phyloP scores from a whole-genome alignment of 345 rosid genomes.

The Tarenaya hassleriana region DNA sequence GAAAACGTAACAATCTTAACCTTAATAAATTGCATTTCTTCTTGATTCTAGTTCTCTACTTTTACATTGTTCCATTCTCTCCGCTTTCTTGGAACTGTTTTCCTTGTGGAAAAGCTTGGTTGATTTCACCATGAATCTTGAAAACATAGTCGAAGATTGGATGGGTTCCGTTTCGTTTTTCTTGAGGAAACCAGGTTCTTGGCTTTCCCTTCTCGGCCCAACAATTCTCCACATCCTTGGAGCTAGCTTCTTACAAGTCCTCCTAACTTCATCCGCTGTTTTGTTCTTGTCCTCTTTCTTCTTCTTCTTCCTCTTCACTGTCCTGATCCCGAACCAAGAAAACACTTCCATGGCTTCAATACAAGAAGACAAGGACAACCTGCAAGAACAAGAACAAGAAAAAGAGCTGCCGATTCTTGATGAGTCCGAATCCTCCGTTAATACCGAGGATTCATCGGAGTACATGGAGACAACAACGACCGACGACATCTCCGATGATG shows the following conservation, averaged over 20 bases:
- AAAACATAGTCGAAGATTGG: constrained; percentile 19
- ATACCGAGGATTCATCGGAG: constrained; percentile 33
- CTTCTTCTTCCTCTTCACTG: constrained; percentile 6
- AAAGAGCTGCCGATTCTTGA: constrained; percentile 18
- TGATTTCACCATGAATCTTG: constrained; percentile 30
- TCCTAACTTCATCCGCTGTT: constrained; percentile 32
- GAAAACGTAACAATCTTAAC: too few species aligned
- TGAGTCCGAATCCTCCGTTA: constrained; percentile 33
- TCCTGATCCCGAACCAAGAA: constrained; percentile 27
- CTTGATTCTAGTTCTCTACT: constrained; percentile 1
- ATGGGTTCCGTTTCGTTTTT: constrained; percentile 28
- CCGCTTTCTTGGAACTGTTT: constrained; percentile 20
- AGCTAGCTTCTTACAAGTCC: constrained; percentile 27
- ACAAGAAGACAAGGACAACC: constrained; percentile 15
- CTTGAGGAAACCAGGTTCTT: constrained; percentile 30
- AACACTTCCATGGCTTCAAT: constrained; percentile 11
- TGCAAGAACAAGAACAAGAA: constrained; percentile 10
- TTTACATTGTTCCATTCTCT: constrained; percentile 25
- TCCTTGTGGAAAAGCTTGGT: constrained; percentile 15
- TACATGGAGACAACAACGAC: background rate
- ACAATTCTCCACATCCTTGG: constrained; percentile 28
- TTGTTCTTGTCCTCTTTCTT: constrained; percentile 29
- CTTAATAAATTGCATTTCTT: too few species aligned
- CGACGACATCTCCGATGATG: constrained; percentile 1
- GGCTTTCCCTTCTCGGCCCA: constrained; percentile 31